Evolutionary conservation across 495 filamentous ascomycete species (phyloP), one percentile per base, ranked within the genome.

Genomic region (Aspergillus asperescens): DNA sequence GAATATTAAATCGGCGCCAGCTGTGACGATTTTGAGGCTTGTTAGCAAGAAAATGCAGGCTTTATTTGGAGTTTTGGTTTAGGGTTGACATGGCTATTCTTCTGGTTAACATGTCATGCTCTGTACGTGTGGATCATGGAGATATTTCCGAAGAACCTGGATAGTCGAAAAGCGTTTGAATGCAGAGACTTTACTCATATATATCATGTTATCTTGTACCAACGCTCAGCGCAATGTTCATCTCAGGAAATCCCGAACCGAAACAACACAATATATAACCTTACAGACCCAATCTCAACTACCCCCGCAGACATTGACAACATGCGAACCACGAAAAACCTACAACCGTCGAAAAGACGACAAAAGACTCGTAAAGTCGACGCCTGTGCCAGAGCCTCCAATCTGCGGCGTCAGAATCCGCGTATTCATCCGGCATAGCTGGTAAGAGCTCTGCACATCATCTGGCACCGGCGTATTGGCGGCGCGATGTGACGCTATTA

Each of bases 361-460:
- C 34, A 56, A 22, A 16, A 56, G 22, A 34, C 35, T 48, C 35
- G 31, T 12, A 19, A 46, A 64, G 25, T 1, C 65, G 2, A 27
- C 1, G 1, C 44, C 44, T 12, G 12, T 12, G 10, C 28, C 63
- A 2, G 54, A 39, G 0, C 58, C 42, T 7, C 23, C 40, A 38
- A 19, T 42, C 19, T 38, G 7, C 1, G 54, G 60, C 23, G 29
- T 41, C 13, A 62, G 48, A 27, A 50, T 46, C 50, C 59, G 59
- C 1, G 59, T 70, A 40, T 63, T 59, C 27, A 63, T 55, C 23
- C 61, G 65, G 47, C 67, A 70, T 0, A 67, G 10, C 35, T 63
- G 62, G 4, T 69, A 37, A 24, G 45, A 47, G n/a, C 24, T 58
- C n/a, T 56, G 51, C 25, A 60, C 42, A 0, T 57, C 55, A 8